These are phyloP conservation scores for Fusarium succisae DNA, from an alignment of 2,329 filamentous ascomycete species.

Conservation along the genomic window DNA sequence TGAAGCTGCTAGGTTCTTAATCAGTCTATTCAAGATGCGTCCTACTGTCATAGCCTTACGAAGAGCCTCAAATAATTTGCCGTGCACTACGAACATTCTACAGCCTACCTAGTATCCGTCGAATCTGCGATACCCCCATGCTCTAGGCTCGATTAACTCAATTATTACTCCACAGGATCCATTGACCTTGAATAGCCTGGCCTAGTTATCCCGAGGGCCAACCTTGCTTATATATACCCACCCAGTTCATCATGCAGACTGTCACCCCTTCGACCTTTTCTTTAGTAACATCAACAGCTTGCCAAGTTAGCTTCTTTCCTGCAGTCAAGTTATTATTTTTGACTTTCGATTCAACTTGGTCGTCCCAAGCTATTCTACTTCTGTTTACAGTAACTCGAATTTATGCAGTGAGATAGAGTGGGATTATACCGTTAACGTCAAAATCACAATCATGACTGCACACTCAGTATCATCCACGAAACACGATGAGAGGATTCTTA, in stretches of 20 bases:
- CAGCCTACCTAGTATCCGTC: not conserved
- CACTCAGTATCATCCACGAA: constrained; percentile 4
- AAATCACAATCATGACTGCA: not conserved
- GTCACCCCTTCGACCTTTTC: not conserved
- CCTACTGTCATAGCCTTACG: not conserved
- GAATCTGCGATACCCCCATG: not conserved
- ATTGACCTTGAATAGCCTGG: not conserved
- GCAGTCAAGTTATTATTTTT: not conserved
- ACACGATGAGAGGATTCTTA: not conserved
- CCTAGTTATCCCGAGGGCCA: not conserved
- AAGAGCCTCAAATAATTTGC: not conserved
- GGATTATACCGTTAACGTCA: not conserved
- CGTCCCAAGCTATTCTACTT: not conserved
- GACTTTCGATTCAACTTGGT: not conserved
- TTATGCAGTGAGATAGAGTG: not conserved
- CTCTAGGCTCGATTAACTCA: not conserved
- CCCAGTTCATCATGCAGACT: not conserved
- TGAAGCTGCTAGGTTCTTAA: not conserved
- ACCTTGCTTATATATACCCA: not conserved
- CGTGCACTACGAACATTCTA: not conserved
- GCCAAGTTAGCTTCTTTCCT: not conserved
- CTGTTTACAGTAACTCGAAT: not conserved
- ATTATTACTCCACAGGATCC: not conserved
- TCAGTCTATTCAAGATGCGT: not conserved
- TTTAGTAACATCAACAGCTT: no score